Evolutionary conservation across 106 monocot genomes (phyloP), one percentile per base, ranked within the genome.

Genomic region (Dendrobium catenatum): DNA sequence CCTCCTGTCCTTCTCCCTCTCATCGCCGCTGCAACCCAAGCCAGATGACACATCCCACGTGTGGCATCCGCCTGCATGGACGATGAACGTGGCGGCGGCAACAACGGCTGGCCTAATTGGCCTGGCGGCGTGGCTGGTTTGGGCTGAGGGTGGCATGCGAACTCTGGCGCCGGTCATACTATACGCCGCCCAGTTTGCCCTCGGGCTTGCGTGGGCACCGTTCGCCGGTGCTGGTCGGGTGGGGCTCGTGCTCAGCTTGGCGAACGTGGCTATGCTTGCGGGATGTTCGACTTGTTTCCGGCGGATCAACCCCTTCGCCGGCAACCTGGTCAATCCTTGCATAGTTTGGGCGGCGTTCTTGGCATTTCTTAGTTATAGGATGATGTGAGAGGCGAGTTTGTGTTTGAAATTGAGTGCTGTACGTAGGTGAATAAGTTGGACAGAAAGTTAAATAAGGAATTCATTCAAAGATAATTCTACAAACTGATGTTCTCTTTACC

Each of bases 101-200:
- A 6, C 80, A 4, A 79, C 78, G 19, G 40, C 87, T 3, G 16
- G 73, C 72, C 27, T 87, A 8, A 87, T 81, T 78, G 87, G 84
- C 73, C 81, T 87, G 9, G 27, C 87, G 17, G 83, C 75, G 1
- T 87, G 87, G 87, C 77, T 87, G 8, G 81, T 84, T 0, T 87
- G 87, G 87, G 81, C 87, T 13, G 87, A 84, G 31, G 87, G 87
- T 10, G 84, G 78, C 4, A 81, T 87, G 78, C 48, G 56, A 13
- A 33, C 54, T 43, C 59, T 64, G 15, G 81, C 44, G 9, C 49
- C 73, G 37, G 20, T 68, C 18, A 29, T 49, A 3, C 27, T 87
- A 4, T 87, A 83, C 67, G 0, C 75, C 9, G 81, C 73, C 5
- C 84, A 84, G 78, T 78, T 87, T 24, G 10, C 44, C 0, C 48